phyloP scores from a whole-genome alignment of 257 asterid species.

The Jacaranda mimosifolia region DNA sequence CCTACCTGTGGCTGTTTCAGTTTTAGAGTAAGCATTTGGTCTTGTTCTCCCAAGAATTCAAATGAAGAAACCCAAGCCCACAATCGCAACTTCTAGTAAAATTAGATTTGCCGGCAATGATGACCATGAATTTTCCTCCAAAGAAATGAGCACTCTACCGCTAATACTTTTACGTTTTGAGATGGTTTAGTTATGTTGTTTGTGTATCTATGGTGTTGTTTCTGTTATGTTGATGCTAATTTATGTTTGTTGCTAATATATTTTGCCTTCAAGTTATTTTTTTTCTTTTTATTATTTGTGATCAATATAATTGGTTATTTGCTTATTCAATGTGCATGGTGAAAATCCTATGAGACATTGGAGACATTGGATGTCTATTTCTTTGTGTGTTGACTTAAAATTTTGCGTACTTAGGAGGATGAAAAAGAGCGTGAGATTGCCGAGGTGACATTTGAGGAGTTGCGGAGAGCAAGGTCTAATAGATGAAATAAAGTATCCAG shows the following conservation, averaged over 20 bases:
- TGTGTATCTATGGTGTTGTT: not conserved
- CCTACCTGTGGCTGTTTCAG: not conserved
- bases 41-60: too few species aligned
- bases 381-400: not conserved
- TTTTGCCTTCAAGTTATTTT: not conserved
- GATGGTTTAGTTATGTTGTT: not conserved
- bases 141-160: conserved; percentile 52
- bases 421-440: conserved; percentile 78
- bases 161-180: conserved; percentile 9
- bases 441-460: conserved; percentile 90
- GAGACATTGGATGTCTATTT: too few species aligned
- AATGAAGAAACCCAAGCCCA: too few species aligned
- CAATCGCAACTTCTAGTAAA: too few species aligned
- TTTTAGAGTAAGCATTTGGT: not conserved
- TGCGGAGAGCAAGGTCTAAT: conserved; percentile 83
- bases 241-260: not conserved
- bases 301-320: not conserved
- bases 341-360: not conserved
- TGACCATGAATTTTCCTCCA: conserved; percentile 33
- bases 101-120: too few species aligned
- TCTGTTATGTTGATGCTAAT: not conserved
- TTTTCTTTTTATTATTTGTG: not conserved
- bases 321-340: not conserved
- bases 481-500: too few species aligned
- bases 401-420: conserved; percentile 48